Evolutionary conservation across 2,329 filamentous ascomycete genomes (phyloP), one percentile per base, ranked within the genome.

Genomic region (Xylariales sp.): DNA sequence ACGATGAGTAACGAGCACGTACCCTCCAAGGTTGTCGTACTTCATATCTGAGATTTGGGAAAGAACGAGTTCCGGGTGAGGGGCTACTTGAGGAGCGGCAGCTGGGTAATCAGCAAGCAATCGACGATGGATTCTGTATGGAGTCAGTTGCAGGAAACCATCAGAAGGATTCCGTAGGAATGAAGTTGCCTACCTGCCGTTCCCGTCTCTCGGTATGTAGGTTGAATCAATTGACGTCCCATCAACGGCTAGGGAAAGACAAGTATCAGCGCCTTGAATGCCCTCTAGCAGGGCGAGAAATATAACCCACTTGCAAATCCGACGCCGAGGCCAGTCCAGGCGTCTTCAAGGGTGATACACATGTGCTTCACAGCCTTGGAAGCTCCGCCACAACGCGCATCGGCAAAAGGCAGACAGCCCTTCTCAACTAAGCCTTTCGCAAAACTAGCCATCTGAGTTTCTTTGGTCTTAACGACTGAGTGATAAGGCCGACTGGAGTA

Each of bases 41-140:
- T 65, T 63, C 48, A 78, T 67, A 4, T 70, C 70, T 7, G 69
- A 70, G 39, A 72, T 61, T 31, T 68, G 58, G 5, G 57, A 56
- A 11, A 60, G 58, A n/a, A 53, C 51, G 54, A 64, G 55, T 47
- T 71, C 67, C 11, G 32, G 3, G 51, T 54, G 40, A 36, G 55
- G 31, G 21, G 24, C 34, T 16, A 48, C 44, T 3, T 16, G 42
- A 21, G 37, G 38, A 10, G 15, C n/a, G 16, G 43, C 38, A n/a
- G 40, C 22, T 19, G 31, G 33, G 27, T 56, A 53, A 31, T 55
- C 37, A 4, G 44, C 41, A 9, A 57, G 42, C 28, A 53, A 42
- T 4, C 42, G 46, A 6, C 47, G 45, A 31, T 53, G 36, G 10
- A 58, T 42, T 25, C 57, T 56, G 22, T 4, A n/a, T n/a, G n/a